Base-by-base conservation (phyloP, 2,329 filamentous ascomycete genomes). In the Cytospora paraplurivora region DNA sequence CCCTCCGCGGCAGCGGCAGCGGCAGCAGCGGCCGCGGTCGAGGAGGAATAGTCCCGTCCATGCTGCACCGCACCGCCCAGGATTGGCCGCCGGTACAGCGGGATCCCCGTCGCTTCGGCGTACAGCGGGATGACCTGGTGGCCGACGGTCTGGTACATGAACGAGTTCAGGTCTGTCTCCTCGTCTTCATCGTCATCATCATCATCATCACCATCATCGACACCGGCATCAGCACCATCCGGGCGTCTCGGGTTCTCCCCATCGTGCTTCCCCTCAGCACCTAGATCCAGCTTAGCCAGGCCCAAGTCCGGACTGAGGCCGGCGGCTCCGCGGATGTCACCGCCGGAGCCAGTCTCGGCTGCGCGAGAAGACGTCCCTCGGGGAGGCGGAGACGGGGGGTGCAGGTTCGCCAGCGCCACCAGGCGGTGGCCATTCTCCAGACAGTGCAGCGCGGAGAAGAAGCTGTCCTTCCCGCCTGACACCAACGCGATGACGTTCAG, bases 141-240 rank as follows among this genome's bases (percentile, higher is more conserved):
- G 13, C 95, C 95, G 65, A 97, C 91, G 3, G 95, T 99, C 80
- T 99, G 95, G 81, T 98, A 99, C 95, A 99, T 99, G 87, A 95
- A 98, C 79, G 93, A 97, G 76, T 99, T 92, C 70, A 96, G 83
- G 75, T 98, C 91, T 62, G 83, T 78, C 67, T 81, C 79, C 41
- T 83, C 79, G 6, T 75, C 73, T 34, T 73, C 75, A 7, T 68
- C 66, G 37, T 62, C 65, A 21, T 55, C 67, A 21, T 74, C 79
- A 55, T 71, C 74, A 54, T 80, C 65, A 32, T 54, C 66, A 33
- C 74, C 79, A 58, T 72, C 74, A 54, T 80, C 74, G 12, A 67
- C 69, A 54, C 70, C 59, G 60, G 61, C 65, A 50, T 58, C 34
- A 41, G 15, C 60, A 12, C 55, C 62, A 52, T 66, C 65, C 11